Evolutionary conservation across 495 filamentous ascomycete species (phyloP).

Genomic region (Penicillium canescens): DNA sequence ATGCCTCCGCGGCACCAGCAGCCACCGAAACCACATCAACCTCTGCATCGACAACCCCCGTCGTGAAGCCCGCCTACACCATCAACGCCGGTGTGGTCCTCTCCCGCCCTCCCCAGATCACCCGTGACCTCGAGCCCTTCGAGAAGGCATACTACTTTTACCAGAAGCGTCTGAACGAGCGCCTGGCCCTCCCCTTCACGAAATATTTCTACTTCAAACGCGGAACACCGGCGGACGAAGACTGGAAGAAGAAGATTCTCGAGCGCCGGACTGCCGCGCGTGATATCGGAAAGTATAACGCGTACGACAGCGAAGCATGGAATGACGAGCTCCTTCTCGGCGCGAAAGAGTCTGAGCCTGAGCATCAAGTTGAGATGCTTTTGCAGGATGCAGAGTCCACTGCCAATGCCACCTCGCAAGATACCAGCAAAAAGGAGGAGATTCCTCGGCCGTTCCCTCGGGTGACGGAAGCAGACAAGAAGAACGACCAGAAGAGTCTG

Average conservation of each 20-base stretch:
- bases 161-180: constrained; percentile 95
- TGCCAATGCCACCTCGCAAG: constrained; percentile 62
- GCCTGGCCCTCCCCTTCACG: constrained; percentile 83
- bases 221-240: constrained; percentile 77
- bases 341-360: constrained; percentile 58
- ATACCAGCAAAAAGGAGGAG: constrained; percentile 61
- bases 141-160: constrained; percentile 94
- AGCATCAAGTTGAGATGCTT: constrained; percentile 62
- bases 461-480: constrained; percentile 78
- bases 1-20: constrained; percentile 44
- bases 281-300: constrained; percentile 85
- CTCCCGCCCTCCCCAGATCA: constrained; percentile 84
- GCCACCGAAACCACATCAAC: constrained; percentile 33
- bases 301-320: constrained; percentile 78
- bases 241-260: constrained; percentile 85
- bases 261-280: constrained; percentile 73
- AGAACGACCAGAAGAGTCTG: constrained; percentile 70
- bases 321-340: constrained; percentile 89
- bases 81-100: constrained; percentile 82
- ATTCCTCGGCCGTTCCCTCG: constrained; percentile 71
- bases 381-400: constrained; percentile 75
- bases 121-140: constrained; percentile 78
- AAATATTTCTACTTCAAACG: constrained; percentile 95
- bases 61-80: constrained; percentile 52
- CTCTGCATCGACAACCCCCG: constrained; percentile 31